A percentile compares a stretch with the other conserved stretches of the same genome.
Evolutionary conservation across 2,329 filamentous ascomycete species (phyloP).

Genomic region (Fusarium torulosum): DNA sequence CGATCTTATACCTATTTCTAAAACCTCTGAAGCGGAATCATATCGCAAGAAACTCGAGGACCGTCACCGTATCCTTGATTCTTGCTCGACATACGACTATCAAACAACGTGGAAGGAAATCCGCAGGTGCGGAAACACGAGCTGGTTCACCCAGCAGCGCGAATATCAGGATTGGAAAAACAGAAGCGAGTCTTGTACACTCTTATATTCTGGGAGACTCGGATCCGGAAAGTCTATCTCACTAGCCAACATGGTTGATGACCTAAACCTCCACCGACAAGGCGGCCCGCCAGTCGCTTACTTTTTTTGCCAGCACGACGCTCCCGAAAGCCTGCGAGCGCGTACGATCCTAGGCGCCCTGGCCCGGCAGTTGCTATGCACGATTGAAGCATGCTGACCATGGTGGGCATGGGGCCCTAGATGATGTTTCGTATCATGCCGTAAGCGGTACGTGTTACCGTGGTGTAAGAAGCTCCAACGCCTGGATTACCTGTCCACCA

Average conservation of each 20-base stretch:
- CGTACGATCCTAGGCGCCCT: slow-evolving; percentile 52
- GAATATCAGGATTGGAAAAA: slow-evolving; percentile 42
- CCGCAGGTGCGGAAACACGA: slow-evolving; percentile 56
- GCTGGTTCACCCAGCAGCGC: slow-evolving; percentile 8
- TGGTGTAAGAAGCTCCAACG: no score
- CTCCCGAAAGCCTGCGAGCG: slow-evolving; percentile 47
- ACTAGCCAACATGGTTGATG: slow-evolving; percentile 59
- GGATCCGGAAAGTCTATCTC: slow-evolving; percentile 61
- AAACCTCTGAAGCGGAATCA: neutral
- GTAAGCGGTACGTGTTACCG: no score
- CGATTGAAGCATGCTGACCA: no score
- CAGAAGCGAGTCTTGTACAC: slow-evolving; percentile 29
- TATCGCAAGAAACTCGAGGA: slow-evolving; percentile 18
- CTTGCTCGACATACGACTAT: slow-evolving; percentile 58
- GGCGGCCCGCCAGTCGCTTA: slow-evolving; percentile 13
- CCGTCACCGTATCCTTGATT: slow-evolving; percentile 50
- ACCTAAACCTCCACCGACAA: slow-evolving; percentile 47
- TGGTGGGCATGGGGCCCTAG: no score
- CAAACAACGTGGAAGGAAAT: slow-evolving; percentile 57
- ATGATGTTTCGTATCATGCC: no score
- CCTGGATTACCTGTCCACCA: no score
- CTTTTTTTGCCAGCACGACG: slow-evolving; percentile 53
- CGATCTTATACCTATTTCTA: no score
- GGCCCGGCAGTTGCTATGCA: slow-evolving; percentile 47
- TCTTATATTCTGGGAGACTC: slow-evolving; percentile 56